Percentiles rank a stretch among this genome's conserved stretches.
phyloP scores from a whole-genome alignment of 1,139 yeast species.

The Nakaseomyces sp. region DNA sequence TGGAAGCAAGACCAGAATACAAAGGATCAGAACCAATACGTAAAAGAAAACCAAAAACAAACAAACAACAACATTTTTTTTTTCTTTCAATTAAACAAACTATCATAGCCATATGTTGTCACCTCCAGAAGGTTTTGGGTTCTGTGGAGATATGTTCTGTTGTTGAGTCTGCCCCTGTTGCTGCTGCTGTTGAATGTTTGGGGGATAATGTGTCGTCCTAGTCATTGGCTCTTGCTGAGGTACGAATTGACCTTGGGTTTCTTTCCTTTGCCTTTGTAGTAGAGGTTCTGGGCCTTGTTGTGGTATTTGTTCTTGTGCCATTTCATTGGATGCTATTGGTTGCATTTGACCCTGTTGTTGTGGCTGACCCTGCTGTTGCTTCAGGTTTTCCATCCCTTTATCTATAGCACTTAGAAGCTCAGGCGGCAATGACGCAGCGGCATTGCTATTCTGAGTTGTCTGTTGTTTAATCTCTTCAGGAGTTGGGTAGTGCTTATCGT shows the following conservation, averaged over 20 bases:
- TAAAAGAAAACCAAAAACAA: too few relatives aligned
- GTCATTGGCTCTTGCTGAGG: constrained; percentile 13
- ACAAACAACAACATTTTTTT: too few relatives aligned
- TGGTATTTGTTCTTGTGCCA: constrained; percentile 5
- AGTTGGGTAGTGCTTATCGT: constrained; percentile 30
- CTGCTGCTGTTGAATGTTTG: constrained; percentile 12
- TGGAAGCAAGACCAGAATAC: too few relatives aligned
- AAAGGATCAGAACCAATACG: too few relatives aligned
- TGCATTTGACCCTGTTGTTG: constrained; percentile 41
- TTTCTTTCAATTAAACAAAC: too few relatives aligned
- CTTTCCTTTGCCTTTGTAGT: constrained; percentile 19
- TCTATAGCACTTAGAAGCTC: constrained; percentile 27
- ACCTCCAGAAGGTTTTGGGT: constrained; percentile 15
- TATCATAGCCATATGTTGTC: constrained; percentile 21
- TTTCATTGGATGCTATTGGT: constrained; percentile 25
- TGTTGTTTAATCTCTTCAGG: constrained; percentile 31
- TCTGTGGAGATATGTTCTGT: constrained; percentile 9
- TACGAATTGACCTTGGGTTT: constrained; percentile 13
- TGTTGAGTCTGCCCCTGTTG: constrained; percentile 10
- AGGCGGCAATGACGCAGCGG: constrained; percentile 23
- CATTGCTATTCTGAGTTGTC: constrained; percentile 22
- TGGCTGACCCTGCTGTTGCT: constrained; percentile 17
- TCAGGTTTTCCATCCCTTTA: constrained; percentile 26
- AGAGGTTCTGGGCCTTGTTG: constrained; percentile 23
- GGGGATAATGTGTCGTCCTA: constrained; percentile 16